These are phyloP conservation scores for Thoreauomyces humboldtii DNA, from an alignment of 192 early-diverging fungal species.

Conservation along the genomic window DNA sequence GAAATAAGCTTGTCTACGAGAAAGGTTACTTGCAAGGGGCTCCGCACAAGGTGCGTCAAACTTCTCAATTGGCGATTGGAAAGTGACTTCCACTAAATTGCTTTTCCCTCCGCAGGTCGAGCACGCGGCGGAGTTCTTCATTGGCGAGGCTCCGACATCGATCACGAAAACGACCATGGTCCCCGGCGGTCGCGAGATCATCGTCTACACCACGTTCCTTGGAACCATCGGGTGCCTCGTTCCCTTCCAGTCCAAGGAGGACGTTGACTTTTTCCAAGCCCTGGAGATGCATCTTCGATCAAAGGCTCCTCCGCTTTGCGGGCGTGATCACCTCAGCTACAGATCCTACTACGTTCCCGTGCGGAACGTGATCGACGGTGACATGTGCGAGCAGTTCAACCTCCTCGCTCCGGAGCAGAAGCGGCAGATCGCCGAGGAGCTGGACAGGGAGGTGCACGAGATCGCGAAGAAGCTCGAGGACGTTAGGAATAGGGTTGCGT, in stretches of 20 bases:
- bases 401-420: slow-evolving; percentile 70
- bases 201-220: slow-evolving; percentile 84
- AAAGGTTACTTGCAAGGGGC: slow-evolving; percentile 81
- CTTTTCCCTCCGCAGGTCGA: slow-evolving; percentile 47
- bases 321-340: slow-evolving; percentile 86
- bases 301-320: slow-evolving; percentile 68
- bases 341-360: slow-evolving; percentile 82
- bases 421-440: slow-evolving; percentile 75
- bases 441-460: slow-evolving; percentile 81
- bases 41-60: slow-evolving; percentile 68
- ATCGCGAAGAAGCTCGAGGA: slow-evolving; percentile 94
- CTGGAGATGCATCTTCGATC: slow-evolving; percentile 88
- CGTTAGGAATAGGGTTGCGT: slow-evolving; percentile 57
- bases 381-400: slow-evolving; percentile 88
- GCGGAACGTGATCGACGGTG: slow-evolving; percentile 72
- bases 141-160: slow-evolving; percentile 85
- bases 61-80: slow-evolving; percentile 2
- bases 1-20: slow-evolving; percentile 76
- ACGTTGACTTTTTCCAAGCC: slow-evolving; percentile 88
- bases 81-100: background rate
- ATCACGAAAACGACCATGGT: slow-evolving; percentile 75
- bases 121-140: slow-evolving; percentile 72
- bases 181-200: slow-evolving; percentile 79
- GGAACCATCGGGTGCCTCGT: slow-evolving; percentile 83
- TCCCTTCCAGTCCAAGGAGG: slow-evolving; percentile 84